These are phyloP conservation scores for Pseudogymnoascus sp. DNA, from an alignment of 2,329 filamentous ascomycete genomes.

Conservation along the genomic window DNA sequence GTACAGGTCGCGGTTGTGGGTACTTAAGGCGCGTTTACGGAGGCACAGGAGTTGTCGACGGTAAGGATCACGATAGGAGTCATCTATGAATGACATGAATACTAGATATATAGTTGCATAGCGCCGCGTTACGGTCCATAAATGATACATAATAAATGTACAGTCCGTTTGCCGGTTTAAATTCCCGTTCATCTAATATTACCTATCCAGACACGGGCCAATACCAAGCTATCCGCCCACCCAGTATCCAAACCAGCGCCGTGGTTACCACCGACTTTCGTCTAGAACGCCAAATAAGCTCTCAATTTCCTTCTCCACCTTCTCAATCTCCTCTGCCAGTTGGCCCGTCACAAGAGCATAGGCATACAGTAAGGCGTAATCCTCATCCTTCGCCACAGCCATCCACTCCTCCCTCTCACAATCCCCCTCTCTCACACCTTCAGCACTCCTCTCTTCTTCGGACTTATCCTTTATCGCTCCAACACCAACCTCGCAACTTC, in stretches of 20 bases:
- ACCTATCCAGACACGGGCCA: neutral
- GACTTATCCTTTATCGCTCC: constrained; percentile 22
- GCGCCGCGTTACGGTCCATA: neutral
- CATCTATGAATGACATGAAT: neutral
- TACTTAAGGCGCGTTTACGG: neutral
- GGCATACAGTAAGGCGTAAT: constrained; percentile 88
- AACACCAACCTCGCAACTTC: constrained; percentile 43
- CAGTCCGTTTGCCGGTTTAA: neutral
- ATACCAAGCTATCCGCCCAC: neutral
- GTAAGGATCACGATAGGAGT: neutral
- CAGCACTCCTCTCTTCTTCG: constrained; percentile 13
- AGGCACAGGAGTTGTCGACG: neutral
- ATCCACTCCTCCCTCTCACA: constrained; percentile 1
- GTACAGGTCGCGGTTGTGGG: neutral
- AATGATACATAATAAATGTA: constrained; percentile 3
- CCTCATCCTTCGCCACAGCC: constrained; percentile 53
- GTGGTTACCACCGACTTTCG: constrained; percentile 48
- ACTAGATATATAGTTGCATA: constrained; percentile 5
- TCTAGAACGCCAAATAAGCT: constrained; percentile 54
- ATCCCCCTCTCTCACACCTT: neutral
- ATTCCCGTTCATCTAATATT: neutral
- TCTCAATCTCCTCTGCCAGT: constrained; percentile 54
- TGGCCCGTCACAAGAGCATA: constrained; percentile 67
- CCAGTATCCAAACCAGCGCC: constrained; percentile 28
- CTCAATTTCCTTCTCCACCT: constrained; percentile 53